phyloP scores from a whole-genome alignment of 1,284 basidiomycete genomes.

The Nidula niveotomentosa region DNA sequence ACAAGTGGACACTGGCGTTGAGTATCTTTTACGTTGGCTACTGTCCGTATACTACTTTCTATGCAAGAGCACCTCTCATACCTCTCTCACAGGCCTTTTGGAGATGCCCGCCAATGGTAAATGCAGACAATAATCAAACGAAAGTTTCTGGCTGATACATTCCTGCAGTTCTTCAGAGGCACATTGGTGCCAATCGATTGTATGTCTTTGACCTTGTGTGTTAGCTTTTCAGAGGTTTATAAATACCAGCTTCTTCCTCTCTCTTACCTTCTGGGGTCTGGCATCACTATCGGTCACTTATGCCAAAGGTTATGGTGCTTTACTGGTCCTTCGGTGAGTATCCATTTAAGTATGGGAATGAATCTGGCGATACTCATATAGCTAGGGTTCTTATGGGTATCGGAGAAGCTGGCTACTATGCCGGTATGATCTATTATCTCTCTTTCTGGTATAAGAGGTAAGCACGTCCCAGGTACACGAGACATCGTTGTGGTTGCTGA shows the following conservation, averaged over 20 bases:
- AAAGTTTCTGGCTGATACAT: no score
- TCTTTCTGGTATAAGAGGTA: conserved; percentile 52
- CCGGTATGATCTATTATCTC: conserved; percentile 57
- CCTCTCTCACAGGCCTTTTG: conserved; percentile 36
- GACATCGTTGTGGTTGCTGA: no score
- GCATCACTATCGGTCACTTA: conserved; percentile 52
- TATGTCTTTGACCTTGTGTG: conserved; percentile 17
- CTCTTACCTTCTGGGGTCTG: conserved; percentile 52
- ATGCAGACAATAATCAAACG: background rate
- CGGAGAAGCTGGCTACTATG: conserved; percentile 49
- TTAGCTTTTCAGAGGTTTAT: no score
- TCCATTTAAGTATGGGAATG: no score
- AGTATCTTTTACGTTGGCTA: conserved; percentile 62
- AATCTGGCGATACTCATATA: no score
- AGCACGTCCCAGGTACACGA: no score
- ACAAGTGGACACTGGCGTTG: conserved; percentile 52
- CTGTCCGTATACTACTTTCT: conserved; percentile 29
- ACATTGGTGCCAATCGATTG: conserved; percentile 59
- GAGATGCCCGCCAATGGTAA: conserved; percentile 57
- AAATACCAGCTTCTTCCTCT: conserved; percentile 46
- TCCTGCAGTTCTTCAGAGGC: conserved; percentile 45
- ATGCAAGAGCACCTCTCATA: no score
- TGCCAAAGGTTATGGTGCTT: conserved; percentile 47
- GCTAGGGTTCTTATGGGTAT: conserved; percentile 45
- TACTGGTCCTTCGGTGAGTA: conserved; percentile 44